Evolutionary conservation across 106 monocot genomes (phyloP).

Genomic region (Xerophyta viscosa): DNA sequence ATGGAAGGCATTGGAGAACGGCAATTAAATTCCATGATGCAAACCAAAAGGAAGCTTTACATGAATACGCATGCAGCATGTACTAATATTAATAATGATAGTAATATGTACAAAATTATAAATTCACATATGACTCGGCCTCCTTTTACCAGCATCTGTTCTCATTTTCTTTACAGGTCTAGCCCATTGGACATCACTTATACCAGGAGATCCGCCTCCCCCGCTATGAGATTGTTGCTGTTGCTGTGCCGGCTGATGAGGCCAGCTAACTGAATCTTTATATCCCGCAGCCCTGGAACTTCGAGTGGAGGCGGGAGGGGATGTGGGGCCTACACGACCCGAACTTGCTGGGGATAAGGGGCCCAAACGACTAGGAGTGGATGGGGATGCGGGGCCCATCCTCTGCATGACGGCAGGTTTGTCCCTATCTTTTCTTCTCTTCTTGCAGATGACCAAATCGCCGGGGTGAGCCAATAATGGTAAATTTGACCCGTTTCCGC

Average conservation of each 20-base stretch:
- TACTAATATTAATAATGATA: neutral
- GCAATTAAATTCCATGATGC: no score
- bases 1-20: no score
- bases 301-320: constrained; percentile 17
- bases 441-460: constrained; percentile 78
- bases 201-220: constrained; percentile 9
- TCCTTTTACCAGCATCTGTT: constrained; percentile 74
- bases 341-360: constrained; percentile 22
- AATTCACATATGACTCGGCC: constrained; percentile 57
- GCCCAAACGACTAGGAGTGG: constrained; percentile 20
- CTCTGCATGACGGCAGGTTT: constrained; percentile 34
- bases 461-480: constrained; percentile 53
- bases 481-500: constrained; percentile 23
- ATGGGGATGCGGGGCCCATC: constrained; percentile 29
- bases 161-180: constrained; percentile 89
- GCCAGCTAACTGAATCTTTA: constrained; percentile 20
- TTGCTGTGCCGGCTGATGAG: constrained; percentile 11
- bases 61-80: neutral
- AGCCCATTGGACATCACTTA: constrained; percentile 72
- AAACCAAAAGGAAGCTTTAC: constrained; percentile 15
- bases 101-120: constrained; percentile 3
- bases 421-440: constrained; percentile 90
- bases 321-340: constrained; percentile 13
- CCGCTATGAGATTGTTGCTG: constrained; percentile 12
- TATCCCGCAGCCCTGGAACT: constrained; percentile 19